These are phyloP conservation scores for Trichoderma polysporum DNA, from an alignment of 2,329 filamentous ascomycete genomes.

Conservation along the genomic window DNA sequence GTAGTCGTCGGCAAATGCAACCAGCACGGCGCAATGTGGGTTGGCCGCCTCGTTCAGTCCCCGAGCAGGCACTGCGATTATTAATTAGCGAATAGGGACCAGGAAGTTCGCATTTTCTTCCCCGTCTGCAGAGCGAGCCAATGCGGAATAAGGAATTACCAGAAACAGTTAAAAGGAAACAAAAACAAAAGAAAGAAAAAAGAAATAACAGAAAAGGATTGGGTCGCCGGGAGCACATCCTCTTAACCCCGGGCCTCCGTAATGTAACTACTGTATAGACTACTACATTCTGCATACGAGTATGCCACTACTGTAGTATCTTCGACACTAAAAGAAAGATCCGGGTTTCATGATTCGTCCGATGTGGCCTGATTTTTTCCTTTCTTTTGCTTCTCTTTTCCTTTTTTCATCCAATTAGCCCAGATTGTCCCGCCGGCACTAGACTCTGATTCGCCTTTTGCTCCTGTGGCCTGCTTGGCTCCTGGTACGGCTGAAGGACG, in stretches of 20 bases:
- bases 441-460: constrained; percentile 7
- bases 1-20: not conserved
- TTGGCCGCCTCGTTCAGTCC: not conserved
- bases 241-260: not conserved
- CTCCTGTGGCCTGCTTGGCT: not conserved
- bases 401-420: not conserved
- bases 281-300: not conserved
- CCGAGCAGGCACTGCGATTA: not conserved
- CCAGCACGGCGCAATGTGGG: not conserved
- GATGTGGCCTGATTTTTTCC: constrained; percentile 15
- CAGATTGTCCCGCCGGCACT: not conserved
- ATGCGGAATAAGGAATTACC: not conserved
- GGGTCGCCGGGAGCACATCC: not conserved
- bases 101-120: not conserved
- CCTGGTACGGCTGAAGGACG: constrained; percentile 2
- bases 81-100: not conserved
- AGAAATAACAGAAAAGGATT: not conserved
- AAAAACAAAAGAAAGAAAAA: not conserved
- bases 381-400: not conserved
- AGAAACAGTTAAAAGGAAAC: not conserved
- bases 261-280: not conserved
- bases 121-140: not conserved
- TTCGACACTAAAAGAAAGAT: not conserved
- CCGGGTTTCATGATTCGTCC: not conserved
- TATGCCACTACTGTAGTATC: not conserved